A percentile compares a stretch with the other conserved stretches of the same genome.
Evolutionary conservation across 2,329 filamentous ascomycete species (phyloP).

Genomic region (Calonectria montana): DNA sequence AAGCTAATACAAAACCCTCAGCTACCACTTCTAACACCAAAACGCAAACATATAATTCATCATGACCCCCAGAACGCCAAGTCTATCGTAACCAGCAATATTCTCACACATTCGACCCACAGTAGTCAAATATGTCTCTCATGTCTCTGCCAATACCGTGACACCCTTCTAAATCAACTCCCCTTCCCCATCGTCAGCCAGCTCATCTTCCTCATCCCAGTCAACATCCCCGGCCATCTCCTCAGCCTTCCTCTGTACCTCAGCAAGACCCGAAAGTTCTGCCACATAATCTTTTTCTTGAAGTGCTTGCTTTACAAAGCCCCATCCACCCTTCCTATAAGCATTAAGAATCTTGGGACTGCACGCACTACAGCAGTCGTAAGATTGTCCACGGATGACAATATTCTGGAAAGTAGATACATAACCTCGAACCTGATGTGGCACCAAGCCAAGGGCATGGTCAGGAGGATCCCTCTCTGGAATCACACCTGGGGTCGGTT

Average conservation of each 20-base stretch:
- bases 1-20: neutral
- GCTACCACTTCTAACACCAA: neutral
- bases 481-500: conserved; percentile 49
- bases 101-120: neutral
- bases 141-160: neutral
- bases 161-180: conserved; percentile 56
- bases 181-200: conserved; percentile 64
- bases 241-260: conserved; percentile 73
- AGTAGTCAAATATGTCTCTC: neutral
- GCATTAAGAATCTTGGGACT: conserved; percentile 75
- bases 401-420: conserved; percentile 80
- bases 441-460: conserved; percentile 76
- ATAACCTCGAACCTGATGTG: conserved; percentile 85
- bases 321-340: conserved; percentile 78
- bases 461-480: conserved; percentile 67
- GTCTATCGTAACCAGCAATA: conserved; percentile 1
- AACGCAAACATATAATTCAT: neutral
- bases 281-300: conserved; percentile 82
- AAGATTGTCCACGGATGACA: conserved; percentile 78
- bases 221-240: conserved; percentile 65
- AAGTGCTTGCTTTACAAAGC: conserved; percentile 79
- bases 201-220: conserved; percentile 68
- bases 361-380: conserved; percentile 85
- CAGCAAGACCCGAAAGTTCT: conserved; percentile 78
- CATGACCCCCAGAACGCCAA: conserved; percentile 6